phyloP scores from a whole-genome alignment of 2,329 filamentous ascomycete species.

The Exophiala sideris region DNA sequence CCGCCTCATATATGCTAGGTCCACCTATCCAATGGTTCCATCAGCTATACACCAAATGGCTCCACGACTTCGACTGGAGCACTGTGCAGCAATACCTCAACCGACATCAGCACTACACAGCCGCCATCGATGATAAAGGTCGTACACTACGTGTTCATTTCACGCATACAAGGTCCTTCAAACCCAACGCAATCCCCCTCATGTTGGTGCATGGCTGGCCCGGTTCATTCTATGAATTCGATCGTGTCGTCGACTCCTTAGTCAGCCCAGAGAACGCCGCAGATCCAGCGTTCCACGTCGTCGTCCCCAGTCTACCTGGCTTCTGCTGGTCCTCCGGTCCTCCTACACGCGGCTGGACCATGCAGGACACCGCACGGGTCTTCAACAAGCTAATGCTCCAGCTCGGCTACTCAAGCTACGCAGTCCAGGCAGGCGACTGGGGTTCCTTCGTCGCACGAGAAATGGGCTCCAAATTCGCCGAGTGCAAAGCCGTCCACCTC shows the following conservation, averaged over 20 bases:
- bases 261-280: constrained; percentile 23
- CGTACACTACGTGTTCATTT: constrained; percentile 17
- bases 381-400: constrained; percentile 66
- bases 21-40: constrained; percentile 16
- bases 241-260: constrained; percentile 31
- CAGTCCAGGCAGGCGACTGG: constrained; percentile 66
- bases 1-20: background rate
- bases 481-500: constrained; percentile 59
- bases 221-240: constrained; percentile 36
- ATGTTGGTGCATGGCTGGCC: constrained; percentile 39
- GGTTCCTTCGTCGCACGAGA: constrained; percentile 61
- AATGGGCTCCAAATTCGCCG: constrained; percentile 58
- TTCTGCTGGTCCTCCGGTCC: constrained; percentile 30
- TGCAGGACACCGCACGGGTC: constrained; percentile 31
- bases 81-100: constrained; percentile 13
- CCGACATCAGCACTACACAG: constrained; percentile 9
- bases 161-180: constrained; percentile 22
- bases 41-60: constrained; percentile 13
- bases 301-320: constrained; percentile 31
- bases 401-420: constrained; percentile 62
- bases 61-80: constrained; percentile 17
- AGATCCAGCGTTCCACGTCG: constrained; percentile 31
- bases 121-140: constrained; percentile 17
- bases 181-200: constrained; percentile 34
- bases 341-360: constrained; percentile 8